Percentiles rank a stretch among this genome's conserved stretches.
Evolutionary conservation across 2,329 filamentous ascomycete species (phyloP).

Genomic region (Aspergillus brasiliensis): DNA sequence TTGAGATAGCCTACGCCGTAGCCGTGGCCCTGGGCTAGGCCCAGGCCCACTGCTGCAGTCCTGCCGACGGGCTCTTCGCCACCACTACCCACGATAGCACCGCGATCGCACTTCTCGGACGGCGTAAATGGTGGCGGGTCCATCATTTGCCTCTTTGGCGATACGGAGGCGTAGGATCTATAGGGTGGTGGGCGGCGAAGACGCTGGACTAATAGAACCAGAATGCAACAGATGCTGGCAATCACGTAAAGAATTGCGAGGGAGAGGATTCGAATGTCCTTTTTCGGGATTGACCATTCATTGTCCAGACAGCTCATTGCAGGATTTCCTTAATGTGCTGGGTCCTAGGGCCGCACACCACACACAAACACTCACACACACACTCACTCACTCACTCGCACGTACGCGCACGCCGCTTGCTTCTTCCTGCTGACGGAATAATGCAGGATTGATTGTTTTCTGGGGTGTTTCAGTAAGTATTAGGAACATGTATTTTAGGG

Average conservation of each 20-base stretch:
- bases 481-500: not conserved
- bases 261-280: slow-evolving; percentile 12
- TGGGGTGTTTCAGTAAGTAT: not conserved
- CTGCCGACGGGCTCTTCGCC: slow-evolving; percentile 17
- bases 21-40: slow-evolving; percentile 11
- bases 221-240: slow-evolving; percentile 20
- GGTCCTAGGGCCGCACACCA: not conserved
- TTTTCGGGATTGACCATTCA: slow-evolving; percentile 8
- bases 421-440: not conserved
- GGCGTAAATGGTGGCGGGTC: slow-evolving; percentile 15
- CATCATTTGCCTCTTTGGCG: slow-evolving; percentile 25
- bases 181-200: slow-evolving; percentile 21
- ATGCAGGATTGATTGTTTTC: not conserved
- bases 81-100: slow-evolving; percentile 9
- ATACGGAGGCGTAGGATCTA: slow-evolving; percentile 9
- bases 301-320: slow-evolving; percentile 21
- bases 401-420: too few species aligned
- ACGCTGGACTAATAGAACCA: slow-evolving; percentile 20
- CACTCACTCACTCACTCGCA: too few species aligned
- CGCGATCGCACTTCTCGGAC: slow-evolving; percentile 13
- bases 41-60: slow-evolving; percentile 11
- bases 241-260: slow-evolving; percentile 21
- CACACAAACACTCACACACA: not conserved
- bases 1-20: slow-evolving; percentile 5
- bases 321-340: not conserved